A percentile compares a stretch with the other conserved stretches of the same genome.
phyloP scores from a whole-genome alignment of 2,329 filamentous ascomycete species.

The Colletotrichum tropicale region DNA sequence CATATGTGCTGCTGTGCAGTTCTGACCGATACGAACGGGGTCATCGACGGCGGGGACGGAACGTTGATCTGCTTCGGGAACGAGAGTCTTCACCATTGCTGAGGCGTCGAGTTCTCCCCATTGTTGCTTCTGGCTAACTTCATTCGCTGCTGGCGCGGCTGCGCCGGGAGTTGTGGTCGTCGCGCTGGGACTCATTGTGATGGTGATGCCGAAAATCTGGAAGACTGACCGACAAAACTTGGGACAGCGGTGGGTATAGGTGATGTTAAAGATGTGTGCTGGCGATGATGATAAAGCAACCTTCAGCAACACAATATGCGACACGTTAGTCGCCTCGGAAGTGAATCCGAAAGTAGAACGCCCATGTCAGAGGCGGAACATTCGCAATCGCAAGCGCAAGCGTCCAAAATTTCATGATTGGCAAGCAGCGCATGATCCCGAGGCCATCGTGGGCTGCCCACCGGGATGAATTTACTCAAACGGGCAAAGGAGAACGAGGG shows the following conservation, averaged over 20 bases:
- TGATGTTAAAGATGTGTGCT: not conserved
- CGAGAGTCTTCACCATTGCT: slow-evolving; percentile 65
- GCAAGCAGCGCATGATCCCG: not conserved
- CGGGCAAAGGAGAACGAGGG: not conserved
- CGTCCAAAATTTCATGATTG: not conserved
- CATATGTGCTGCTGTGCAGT: slow-evolving; percentile 63
- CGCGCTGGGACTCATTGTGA: not conserved
- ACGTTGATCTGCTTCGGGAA: slow-evolving; percentile 21
- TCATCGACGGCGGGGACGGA: not conserved
- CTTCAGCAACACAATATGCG: not conserved
- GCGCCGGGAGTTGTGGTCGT: not conserved
- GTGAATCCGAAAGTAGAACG: not conserved
- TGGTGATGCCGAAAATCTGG: not conserved
- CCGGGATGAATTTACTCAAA: not conserved
- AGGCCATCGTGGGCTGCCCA: not conserved
- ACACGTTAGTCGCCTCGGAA: not conserved
- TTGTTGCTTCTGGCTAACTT: slow-evolving; percentile 43
- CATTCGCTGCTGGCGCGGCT: not conserved
- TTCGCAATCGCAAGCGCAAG: not conserved
- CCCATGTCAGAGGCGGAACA: not conserved
- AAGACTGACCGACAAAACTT: not conserved
- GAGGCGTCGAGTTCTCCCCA: slow-evolving; percentile 65
- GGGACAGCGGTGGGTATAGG: not conserved
- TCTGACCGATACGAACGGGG: not conserved
- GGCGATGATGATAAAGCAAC: not conserved